Conservation (phyloP, 306 rosid genomes). For the Lathyrus tuberosus region DNA sequence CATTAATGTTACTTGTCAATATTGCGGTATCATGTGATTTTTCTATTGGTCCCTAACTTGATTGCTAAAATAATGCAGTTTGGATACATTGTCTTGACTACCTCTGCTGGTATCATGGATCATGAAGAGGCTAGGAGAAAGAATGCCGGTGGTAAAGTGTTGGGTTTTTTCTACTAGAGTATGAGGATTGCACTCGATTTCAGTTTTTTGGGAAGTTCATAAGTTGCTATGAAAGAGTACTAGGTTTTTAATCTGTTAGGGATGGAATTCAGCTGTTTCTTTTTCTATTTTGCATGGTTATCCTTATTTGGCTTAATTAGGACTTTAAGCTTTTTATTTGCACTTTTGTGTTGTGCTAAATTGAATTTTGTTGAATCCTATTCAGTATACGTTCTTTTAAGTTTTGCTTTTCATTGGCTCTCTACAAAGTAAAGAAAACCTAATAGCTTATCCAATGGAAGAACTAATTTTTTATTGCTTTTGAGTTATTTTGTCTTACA, state of each 20-base stretch:
- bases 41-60: background rate
- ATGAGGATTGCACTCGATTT: conserved; percentile 16
- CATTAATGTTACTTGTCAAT: background rate
- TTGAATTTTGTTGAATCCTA: background rate
- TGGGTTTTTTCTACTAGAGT: conserved; percentile 44
- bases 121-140: conserved; percentile 51
- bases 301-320: background rate
- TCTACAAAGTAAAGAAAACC: too few species aligned
- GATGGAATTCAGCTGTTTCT: background rate
- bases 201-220: conserved; percentile 1
- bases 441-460: too few species aligned
- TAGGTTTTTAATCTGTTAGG: background rate
- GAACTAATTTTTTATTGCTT: too few species aligned
- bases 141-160: conserved; percentile 48
- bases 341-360: background rate
- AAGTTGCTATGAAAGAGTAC: background rate
- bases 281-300: background rate
- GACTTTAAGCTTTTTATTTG: background rate
- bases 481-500: too few species aligned
- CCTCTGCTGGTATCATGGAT: conserved; percentile 51
- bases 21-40: background rate
- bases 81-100: conserved; percentile 48
- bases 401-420: too few species aligned
- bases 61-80: conserved; percentile 37
- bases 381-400: background rate